Base-by-base conservation (phyloP, 441 rosid genomes). In the Pelargonium citronellum region DNA sequence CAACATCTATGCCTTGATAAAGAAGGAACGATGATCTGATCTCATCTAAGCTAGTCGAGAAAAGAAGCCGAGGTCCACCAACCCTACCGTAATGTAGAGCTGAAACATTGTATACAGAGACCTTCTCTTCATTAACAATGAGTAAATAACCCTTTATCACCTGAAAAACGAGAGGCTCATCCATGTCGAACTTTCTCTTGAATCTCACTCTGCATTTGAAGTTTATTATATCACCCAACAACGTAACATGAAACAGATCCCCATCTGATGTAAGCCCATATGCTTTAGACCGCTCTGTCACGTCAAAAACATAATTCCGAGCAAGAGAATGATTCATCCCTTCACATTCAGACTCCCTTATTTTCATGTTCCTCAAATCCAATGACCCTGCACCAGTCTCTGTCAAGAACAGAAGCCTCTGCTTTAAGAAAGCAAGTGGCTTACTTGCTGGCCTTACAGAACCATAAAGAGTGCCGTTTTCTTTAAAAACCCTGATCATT, bases 121-220 rank as follows among this genome's bases (percentile, higher is more conserved):
- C 87, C 70, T 84, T 92, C 61, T 88, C 89, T 64, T 76, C 85
- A 78, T 83, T 84, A 57, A 88, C 85, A n/a, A 85, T 71, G 0
- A 95, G 81, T 79, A 95, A 78, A 75, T 92, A 95, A 7, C 99
- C 97, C 77, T 92, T 95, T 71, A 92, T 88, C 0, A 89, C 89
- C 74, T 89, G 95, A 67, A 92, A 72, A 49, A 87, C 89, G 6
- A 89, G 79, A 2, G 95, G 95, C 80, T 80, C 89, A 17, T 79
- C 85, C 79, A 86, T 73, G 67, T 89, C 95, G 19, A 84, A 73
- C 85, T 86, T 92, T 66, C 80, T 95, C 86, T 88, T 92, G 68
- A 87, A 90, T 77, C 98, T 80, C 12, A 95, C 93, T 81, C 95
- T 85, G 81, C 99, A 95, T 71, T 92, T 95, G 86, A 92, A 95